Percentiles rank a stretch among this genome's conserved stretches.
phyloP scores from a whole-genome alignment of 352 stramenopile species.

The Thalassiosira hispida region DNA sequence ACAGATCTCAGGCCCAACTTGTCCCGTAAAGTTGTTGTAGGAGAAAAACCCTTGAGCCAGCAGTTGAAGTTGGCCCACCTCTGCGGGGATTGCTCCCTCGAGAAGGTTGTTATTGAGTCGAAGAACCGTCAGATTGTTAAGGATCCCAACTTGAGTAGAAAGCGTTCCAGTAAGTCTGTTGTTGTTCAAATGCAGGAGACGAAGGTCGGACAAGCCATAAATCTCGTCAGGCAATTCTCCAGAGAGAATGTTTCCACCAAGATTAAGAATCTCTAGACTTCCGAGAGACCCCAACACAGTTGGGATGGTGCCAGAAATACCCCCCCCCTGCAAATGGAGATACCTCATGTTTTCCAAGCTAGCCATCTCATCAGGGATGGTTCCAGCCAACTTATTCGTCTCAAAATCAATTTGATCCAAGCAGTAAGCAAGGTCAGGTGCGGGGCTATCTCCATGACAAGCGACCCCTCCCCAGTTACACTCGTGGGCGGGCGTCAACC shows the following conservation, averaged over 20 bases:
- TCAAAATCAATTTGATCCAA: constrained; percentile 45
- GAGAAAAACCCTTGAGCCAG: constrained; percentile 28
- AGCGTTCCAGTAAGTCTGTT: constrained; percentile 26
- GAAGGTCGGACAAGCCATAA: constrained; percentile 55
- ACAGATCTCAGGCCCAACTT: constrained; percentile 11
- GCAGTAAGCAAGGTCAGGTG: constrained; percentile 10
- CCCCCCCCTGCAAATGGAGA: constrained; percentile 54
- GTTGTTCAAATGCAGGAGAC: constrained; percentile 38
- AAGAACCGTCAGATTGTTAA: constrained; percentile 8
- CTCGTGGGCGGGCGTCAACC: constrained; percentile 61
- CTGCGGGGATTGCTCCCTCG: constrained; percentile 11
- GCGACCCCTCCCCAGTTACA: constrained; percentile 67
- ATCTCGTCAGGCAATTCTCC: constrained; percentile 62
- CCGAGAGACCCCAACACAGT: constrained; percentile 10
- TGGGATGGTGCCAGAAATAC: constrained; percentile 55
- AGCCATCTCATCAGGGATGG: constrained; percentile 14
- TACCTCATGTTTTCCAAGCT: neutral
- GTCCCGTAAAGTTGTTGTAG: constrained; percentile 23
- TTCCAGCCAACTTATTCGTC: constrained; percentile 57
- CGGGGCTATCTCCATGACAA: constrained; percentile 44
- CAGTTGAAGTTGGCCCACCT: constrained; percentile 7
- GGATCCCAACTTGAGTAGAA: constrained; percentile 2
- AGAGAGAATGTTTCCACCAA: constrained; percentile 61
- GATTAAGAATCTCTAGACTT: constrained; percentile 49
- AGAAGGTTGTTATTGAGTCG: constrained; percentile 17